Conservation (phyloP, 73 alveolate genomes). For the Stentor roeselii region DNA sequence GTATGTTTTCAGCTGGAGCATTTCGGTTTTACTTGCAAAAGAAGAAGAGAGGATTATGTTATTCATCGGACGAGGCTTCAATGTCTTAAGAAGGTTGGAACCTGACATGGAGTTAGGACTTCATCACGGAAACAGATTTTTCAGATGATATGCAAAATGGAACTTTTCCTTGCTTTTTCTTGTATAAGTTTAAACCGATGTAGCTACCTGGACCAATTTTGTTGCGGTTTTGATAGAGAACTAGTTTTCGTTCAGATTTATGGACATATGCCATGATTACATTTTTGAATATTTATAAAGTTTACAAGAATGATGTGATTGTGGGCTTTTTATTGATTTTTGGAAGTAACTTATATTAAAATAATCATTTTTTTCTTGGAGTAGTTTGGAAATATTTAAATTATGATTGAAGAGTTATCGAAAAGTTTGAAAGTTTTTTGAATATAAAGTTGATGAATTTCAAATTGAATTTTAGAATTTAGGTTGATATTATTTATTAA, state of each 20-base stretch:
- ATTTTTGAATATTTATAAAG: no score
- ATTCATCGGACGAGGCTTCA: not conserved
- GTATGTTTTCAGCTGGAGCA: conserved; percentile 28
- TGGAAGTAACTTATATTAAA: no score
- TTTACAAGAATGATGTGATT: no score
- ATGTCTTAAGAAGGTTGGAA: not conserved
- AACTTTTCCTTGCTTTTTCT: not conserved
- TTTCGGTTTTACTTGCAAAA: conserved; percentile 40
- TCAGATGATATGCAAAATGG: not conserved
- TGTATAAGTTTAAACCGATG: not conserved
- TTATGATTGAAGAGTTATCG: no score
- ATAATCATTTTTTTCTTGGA: no score
- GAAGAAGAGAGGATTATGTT: conserved; percentile 18
- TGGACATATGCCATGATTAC: not conserved
- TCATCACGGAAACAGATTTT: not conserved
- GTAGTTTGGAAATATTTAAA: no score
- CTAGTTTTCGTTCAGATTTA: not conserved
- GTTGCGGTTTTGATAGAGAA: not conserved
- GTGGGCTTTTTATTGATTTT: no score
- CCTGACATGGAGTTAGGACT: conserved; percentile 50
- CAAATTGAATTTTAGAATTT: no score
- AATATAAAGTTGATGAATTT: no score
- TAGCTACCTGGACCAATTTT: not conserved
- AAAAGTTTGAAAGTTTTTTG: no score
- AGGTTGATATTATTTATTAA: no score